phyloP scores from a whole-genome alignment of 2,329 filamentous ascomycete genomes.

The Diplodia mutila region DNA sequence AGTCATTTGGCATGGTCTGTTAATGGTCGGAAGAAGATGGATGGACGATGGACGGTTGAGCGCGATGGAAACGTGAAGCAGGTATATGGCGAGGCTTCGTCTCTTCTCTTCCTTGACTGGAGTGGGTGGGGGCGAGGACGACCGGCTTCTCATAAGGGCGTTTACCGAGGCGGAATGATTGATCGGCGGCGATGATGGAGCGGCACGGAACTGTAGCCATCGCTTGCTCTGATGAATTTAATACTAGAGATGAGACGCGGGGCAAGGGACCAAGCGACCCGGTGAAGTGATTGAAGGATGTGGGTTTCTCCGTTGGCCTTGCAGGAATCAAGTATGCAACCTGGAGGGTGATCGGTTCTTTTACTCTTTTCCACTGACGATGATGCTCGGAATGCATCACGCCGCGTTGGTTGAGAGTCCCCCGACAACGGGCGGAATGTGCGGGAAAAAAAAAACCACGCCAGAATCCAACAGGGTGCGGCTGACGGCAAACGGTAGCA shows the following conservation, averaged over 20 bases:
- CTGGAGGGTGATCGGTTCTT: neutral
- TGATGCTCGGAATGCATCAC: neutral
- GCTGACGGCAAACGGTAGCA: neutral
- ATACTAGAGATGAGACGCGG: constrained; percentile 14
- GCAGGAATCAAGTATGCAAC: constrained; percentile 16
- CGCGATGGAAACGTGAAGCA: neutral
- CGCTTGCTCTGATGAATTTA: neutral
- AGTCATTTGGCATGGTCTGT: neutral
- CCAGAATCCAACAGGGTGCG: neutral
- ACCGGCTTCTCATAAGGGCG: neutral
- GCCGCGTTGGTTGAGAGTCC: neutral
- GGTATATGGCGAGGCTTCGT: neutral
- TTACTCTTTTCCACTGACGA: neutral
- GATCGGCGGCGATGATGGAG: neutral
- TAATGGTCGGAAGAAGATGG: neutral
- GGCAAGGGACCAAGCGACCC: neutral
- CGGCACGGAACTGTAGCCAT: neutral
- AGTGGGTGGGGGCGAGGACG: neutral
- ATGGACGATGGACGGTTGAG: neutral
- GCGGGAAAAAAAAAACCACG: neutral
- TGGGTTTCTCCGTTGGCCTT: neutral
- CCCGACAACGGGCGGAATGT: neutral
- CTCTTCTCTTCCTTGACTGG: neutral
- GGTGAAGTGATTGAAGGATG: neutral
- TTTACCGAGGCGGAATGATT: constrained; percentile 1